These are phyloP conservation scores for Trichosporon sp. DNA, from an alignment of 1,284 basidiomycete genomes.

Conservation along the genomic window DNA sequence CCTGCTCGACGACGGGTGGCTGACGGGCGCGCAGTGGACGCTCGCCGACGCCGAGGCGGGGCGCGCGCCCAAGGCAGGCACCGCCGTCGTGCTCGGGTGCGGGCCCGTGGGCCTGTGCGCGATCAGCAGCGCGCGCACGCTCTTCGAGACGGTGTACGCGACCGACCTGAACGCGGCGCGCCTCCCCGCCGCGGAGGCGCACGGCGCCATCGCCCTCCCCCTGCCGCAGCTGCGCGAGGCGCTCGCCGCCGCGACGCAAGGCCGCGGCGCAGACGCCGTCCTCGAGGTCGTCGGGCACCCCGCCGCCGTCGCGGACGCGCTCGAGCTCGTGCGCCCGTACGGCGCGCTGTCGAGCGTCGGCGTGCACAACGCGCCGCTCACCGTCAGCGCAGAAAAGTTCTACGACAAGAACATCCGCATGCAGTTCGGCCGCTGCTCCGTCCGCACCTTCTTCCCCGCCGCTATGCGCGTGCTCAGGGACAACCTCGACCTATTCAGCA, in stretches of 20 bases:
- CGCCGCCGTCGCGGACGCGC: slow-evolving; percentile 65
- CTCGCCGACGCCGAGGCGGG: slow-evolving; percentile 26
- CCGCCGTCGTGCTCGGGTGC: slow-evolving; percentile 50
- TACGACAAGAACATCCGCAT: slow-evolving; percentile 67
- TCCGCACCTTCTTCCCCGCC: slow-evolving; percentile 68
- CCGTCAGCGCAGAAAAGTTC: slow-evolving; percentile 53
- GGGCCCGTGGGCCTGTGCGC: slow-evolving; percentile 52
- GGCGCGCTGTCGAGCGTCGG: slow-evolving; percentile 76
- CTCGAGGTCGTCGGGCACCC: slow-evolving; percentile 73
- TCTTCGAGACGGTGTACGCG: slow-evolving; percentile 45
- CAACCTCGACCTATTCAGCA: slow-evolving; percentile 39
- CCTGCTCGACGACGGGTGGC: slow-evolving; percentile 36
- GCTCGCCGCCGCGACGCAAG: slow-evolving; percentile 35
- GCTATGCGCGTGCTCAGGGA: slow-evolving; percentile 62
- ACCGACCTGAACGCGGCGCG: slow-evolving; percentile 34
- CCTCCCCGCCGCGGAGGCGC: slow-evolving; percentile 33
- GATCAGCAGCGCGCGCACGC: slow-evolving; percentile 46
- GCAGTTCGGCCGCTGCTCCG: slow-evolving; percentile 70
- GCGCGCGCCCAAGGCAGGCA: slow-evolving; percentile 33
- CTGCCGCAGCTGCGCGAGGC: slow-evolving; percentile 28
- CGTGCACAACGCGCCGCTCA: slow-evolving; percentile 50
- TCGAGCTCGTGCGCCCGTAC: slow-evolving; percentile 71
- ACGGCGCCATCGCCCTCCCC: slow-evolving; percentile 47
- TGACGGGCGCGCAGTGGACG: slow-evolving; percentile 23
- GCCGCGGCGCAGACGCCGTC: slow-evolving; percentile 51